phyloP scores from a whole-genome alignment of 1,284 basidiomycete species.

The Peniophora sp. region DNA sequence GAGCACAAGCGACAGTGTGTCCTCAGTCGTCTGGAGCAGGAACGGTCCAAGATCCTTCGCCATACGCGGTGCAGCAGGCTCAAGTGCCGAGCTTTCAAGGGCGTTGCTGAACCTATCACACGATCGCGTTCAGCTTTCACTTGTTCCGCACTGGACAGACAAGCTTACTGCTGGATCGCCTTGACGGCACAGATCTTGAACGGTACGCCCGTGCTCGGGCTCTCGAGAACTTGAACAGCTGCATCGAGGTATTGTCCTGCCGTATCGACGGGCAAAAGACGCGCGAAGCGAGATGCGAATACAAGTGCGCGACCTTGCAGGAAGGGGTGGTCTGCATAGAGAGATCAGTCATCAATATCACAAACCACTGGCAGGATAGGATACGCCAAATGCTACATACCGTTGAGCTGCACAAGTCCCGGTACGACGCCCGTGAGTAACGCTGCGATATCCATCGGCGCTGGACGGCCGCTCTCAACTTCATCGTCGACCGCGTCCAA shows the following conservation, averaged over 20 bases:
- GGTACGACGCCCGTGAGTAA: slow-evolving; percentile 79
- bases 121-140: slow-evolving; percentile 1
- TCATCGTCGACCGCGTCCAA: slow-evolving; percentile 74
- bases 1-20: slow-evolving; percentile 85
- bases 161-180: slow-evolving; percentile 77
- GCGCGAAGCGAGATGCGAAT: slow-evolving; percentile 86
- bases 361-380: neutral
- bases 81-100: slow-evolving; percentile 49
- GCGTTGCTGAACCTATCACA: slow-evolving; percentile 57
- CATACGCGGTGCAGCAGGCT: slow-evolving; percentile 66
- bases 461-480: slow-evolving; percentile 47
- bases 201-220: slow-evolving; percentile 60
- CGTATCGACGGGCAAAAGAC: slow-evolving; percentile 62
- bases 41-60: slow-evolving; percentile 84
- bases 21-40: slow-evolving; percentile 72
- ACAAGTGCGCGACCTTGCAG: slow-evolving; percentile 92
- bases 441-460: slow-evolving; percentile 70
- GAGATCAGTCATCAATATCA: neutral
- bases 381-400: slow-evolving; percentile 26
- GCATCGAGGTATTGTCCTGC: slow-evolving; percentile 82
- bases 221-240: slow-evolving; percentile 80
- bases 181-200: slow-evolving; percentile 93
- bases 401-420: slow-evolving; percentile 57
- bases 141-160: neutral
- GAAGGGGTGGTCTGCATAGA: slow-evolving; percentile 68